These are phyloP conservation scores for Neophaeococcomyces aloes DNA, from an alignment of 2,329 filamentous ascomycete genomes.

Conservation along the genomic window DNA sequence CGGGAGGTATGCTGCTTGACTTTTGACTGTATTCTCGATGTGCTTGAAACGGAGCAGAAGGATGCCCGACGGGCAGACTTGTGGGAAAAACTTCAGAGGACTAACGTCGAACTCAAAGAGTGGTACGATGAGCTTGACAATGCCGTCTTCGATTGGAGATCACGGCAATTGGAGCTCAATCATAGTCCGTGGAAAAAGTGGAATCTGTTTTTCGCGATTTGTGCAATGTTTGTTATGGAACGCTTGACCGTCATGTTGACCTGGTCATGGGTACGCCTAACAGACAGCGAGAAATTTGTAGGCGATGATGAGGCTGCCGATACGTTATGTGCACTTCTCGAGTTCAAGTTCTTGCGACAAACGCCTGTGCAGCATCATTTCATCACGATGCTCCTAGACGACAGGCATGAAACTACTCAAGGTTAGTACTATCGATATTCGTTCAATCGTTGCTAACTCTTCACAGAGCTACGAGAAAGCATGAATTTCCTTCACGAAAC, in stretches of 20 bases:
- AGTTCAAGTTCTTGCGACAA: conserved; percentile 8
- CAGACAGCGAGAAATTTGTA: neutral
- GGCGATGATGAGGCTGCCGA: conserved; percentile 7
- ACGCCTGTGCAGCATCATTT: conserved; percentile 7
- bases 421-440: neutral
- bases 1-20: conserved; percentile 4
- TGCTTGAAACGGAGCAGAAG: neutral
- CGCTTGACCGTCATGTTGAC: conserved; percentile 5
- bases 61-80: conserved; percentile 3
- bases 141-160: conserved; percentile 8
- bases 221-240: conserved; percentile 7
- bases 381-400: conserved; percentile 7
- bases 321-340: conserved; percentile 8
- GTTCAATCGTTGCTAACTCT: too few species aligned
- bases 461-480: conserved; percentile 1
- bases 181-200: conserved; percentile 8
- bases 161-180: conserved; percentile 8
- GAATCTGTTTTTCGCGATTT: conserved; percentile 8
- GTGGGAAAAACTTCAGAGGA: conserved; percentile 7
- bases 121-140: conserved; percentile 9
- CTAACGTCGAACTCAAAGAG: conserved; percentile 7
- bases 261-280: conserved; percentile 3
- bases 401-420: conserved; percentile 1
- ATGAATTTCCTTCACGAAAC: conserved; percentile 7
- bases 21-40: conserved; percentile 5